These are phyloP conservation scores for Quercus wislizeni DNA, from an alignment of 306 rosid species.

Conservation along the genomic window DNA sequence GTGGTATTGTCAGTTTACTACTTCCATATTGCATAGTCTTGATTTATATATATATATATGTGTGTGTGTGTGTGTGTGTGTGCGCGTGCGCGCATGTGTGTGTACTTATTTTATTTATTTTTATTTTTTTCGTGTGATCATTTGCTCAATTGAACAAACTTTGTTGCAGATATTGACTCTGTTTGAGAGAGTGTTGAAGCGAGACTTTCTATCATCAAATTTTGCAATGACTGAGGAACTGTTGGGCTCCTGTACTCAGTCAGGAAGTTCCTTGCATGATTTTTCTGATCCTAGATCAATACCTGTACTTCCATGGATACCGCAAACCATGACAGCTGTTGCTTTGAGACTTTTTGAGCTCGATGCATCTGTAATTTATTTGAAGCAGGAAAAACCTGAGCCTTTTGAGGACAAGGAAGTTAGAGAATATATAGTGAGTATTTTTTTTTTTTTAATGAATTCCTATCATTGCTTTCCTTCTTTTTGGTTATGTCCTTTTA, in stretches of 20 bases:
- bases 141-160: conserved; percentile 20
- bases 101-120: neutral
- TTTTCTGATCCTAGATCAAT: conserved; percentile 45
- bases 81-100: neutral
- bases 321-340: conserved; percentile 82
- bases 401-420: conserved; percentile 48
- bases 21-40: too few species aligned
- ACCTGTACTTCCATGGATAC: conserved; percentile 86
- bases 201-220: conserved; percentile 68
- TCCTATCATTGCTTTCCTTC: conserved; percentile 3
- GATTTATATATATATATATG: too few species aligned
- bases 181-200: conserved; percentile 64
- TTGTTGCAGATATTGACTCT: conserved; percentile 64
- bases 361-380: conserved; percentile 65
- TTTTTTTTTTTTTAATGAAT: neutral
- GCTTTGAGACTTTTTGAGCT: conserved; percentile 80
- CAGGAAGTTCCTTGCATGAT: conserved; percentile 34
- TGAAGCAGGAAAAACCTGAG: conserved; percentile 52
- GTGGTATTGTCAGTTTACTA: neutral
- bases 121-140: neutral
- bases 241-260: conserved; percentile 49
- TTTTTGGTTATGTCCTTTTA: neutral
- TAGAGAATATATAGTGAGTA: conserved; percentile 52
- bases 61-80: neutral
- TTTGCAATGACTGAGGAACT: conserved; percentile 68